Evolutionary conservation across 305 asterid species (phyloP).

Genomic region (Plantago rigida): DNA sequence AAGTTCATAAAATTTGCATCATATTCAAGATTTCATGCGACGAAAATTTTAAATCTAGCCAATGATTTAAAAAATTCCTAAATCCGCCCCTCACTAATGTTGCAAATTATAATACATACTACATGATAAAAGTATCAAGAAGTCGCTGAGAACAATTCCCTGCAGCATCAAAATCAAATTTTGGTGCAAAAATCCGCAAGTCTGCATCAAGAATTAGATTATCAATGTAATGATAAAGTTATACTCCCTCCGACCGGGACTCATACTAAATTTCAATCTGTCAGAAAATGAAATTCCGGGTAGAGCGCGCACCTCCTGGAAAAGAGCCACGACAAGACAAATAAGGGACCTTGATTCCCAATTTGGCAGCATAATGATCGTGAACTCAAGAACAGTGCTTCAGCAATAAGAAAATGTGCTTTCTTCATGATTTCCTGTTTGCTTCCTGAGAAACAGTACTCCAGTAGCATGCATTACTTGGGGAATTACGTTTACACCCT

Average conservation of each 20-base stretch:
- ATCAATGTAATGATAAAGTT: too few relatives aligned
- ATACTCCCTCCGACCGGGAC: too few relatives aligned
- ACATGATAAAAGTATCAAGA: constrained; percentile 35
- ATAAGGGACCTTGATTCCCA: constrained; percentile 84
- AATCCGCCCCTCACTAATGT: too few relatives aligned
- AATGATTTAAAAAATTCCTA: too few relatives aligned
- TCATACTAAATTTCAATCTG: too few relatives aligned
- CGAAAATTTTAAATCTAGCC: too few relatives aligned
- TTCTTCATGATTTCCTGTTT: constrained; percentile 32
- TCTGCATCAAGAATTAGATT: constrained; percentile 37
- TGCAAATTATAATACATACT: too few relatives aligned
- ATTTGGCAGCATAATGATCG: constrained; percentile 49
- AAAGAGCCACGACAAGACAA: constrained; percentile 40
- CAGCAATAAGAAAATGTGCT: constrained; percentile 23
- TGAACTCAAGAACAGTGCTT: constrained; percentile 65
- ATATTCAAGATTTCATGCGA: too few relatives aligned
- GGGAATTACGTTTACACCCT: constrained; percentile 53
- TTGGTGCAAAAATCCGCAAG: constrained; percentile 95
- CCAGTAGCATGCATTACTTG: constrained; percentile 58
- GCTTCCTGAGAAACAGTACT: constrained; percentile 33
- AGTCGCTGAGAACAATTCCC: constrained; percentile 58
- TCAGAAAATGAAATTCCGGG: not conserved
- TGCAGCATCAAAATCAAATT: constrained; percentile 74
- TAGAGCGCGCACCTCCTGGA: constrained; percentile 55
- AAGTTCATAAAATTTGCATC: too few relatives aligned